Conservation (phyloP, 768 basidiomycete genomes). For the Amanita rubescens region DNA sequence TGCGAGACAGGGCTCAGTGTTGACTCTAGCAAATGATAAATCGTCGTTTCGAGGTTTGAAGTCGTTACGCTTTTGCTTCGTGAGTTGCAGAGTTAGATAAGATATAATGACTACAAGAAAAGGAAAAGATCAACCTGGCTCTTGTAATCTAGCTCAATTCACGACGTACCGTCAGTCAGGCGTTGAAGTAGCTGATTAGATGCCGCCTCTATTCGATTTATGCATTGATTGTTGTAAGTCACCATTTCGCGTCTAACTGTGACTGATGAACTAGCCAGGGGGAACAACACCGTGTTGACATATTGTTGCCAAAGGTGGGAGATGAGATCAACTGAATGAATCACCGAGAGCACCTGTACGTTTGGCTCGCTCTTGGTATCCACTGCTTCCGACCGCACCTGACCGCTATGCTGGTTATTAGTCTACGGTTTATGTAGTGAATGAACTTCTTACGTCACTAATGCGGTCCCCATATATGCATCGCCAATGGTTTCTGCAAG, state of each 20-base stretch:
- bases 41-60: conserved; percentile 98
- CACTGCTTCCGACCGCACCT: conserved; percentile 59
- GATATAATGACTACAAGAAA: conserved; percentile 61
- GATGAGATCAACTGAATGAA: conserved; percentile 75
- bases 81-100: conserved; percentile 59
- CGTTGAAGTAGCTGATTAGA: conserved; percentile 77
- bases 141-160: conserved; percentile 4
- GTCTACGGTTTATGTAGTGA: background rate
- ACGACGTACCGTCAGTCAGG: conserved; percentile 64
- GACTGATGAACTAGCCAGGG: conserved; percentile 78
- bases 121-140: too few relatives aligned
- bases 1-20: conserved; percentile 85
- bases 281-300: conserved; percentile 82
- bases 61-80: conserved; percentile 92
- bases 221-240: conserved; percentile 82
- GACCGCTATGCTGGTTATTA: conserved; percentile 41
- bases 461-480: conserved; percentile 83
- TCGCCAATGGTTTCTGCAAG: conserved; percentile 80
- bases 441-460: conserved; percentile 77
- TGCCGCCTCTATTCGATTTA: conserved; percentile 78
- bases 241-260: conserved; percentile 89
- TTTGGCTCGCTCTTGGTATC: conserved; percentile 81
- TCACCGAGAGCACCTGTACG: conserved; percentile 54
- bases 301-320: conserved; percentile 98
- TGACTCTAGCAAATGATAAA: conserved; percentile 86